Conservation (phyloP, 1,139 yeast genomes). For the Wickerhamomyces sp. region DNA sequence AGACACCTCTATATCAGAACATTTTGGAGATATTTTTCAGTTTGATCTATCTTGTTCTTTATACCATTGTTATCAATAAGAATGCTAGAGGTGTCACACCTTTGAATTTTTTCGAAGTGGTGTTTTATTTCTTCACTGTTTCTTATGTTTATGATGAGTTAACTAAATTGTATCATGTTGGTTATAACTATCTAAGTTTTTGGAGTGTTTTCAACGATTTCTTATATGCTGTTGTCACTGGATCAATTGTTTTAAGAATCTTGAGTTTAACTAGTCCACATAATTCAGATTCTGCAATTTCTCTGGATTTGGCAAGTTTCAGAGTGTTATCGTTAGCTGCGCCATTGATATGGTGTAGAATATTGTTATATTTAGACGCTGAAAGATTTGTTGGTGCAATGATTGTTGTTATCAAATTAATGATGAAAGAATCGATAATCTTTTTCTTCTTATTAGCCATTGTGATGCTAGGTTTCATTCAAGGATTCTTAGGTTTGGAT, state of each 20-base stretch:
- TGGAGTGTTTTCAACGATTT: constrained; percentile 77
- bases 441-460: constrained; percentile 72
- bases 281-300: constrained; percentile 25
- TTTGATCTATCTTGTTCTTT: constrained; percentile 56
- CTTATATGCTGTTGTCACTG: constrained; percentile 52
- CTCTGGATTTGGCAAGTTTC: constrained; percentile 62
- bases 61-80: constrained; percentile 60
- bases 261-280: constrained; percentile 39
- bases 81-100: constrained; percentile 29
- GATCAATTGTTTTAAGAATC: constrained; percentile 54
- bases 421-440: constrained; percentile 81
- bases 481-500: constrained; percentile 83
- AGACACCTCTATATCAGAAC: constrained; percentile 82
- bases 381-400: constrained; percentile 83
- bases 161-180: constrained; percentile 71
- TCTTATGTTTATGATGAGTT: constrained; percentile 68
- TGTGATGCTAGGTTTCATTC: constrained; percentile 75
- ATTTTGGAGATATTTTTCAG: constrained; percentile 65
- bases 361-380: constrained; percentile 72
- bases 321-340: constrained; percentile 75
- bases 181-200: constrained; percentile 65
- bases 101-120: constrained; percentile 44
- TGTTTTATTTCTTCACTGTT: constrained; percentile 61
- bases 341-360: constrained; percentile 83
- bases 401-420: constrained; percentile 78